These are phyloP conservation scores for Cnidoscolus chayamansa DNA, from an alignment of 441 rosid species.

Conservation along the genomic window DNA sequence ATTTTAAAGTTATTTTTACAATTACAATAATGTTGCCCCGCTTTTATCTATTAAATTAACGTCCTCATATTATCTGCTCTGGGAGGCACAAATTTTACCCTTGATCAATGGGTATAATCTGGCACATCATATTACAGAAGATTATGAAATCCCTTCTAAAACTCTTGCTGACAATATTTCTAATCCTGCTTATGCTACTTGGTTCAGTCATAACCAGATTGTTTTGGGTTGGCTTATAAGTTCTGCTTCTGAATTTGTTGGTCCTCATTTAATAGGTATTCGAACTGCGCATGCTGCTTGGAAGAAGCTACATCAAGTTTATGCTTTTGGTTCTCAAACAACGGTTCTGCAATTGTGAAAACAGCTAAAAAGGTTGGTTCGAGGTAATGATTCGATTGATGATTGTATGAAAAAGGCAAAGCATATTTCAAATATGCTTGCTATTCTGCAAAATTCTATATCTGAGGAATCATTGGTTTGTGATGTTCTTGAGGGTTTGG, in stretches of 20 bases:
- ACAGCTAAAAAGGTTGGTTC: neutral
- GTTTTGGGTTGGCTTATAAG: neutral
- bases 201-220: neutral
- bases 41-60: neutral
- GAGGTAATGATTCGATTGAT: neutral
- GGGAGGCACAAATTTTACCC: neutral
- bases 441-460: neutral
- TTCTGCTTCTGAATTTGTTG: neutral
- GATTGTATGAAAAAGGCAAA: neutral
- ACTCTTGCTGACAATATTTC: neutral
- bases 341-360: neutral
- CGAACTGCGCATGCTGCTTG: neutral
- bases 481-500: neutral
- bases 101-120: neutral
- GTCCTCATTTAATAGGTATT: neutral
- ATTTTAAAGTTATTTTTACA: too few relatives aligned
- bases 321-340: neutral
- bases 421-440: neutral
- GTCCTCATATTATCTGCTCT: neutral
- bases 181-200: neutral
- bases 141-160: neutral
- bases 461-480: neutral
- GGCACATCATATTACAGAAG: neutral
- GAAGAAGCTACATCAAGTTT: neutral
- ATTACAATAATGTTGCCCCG: neutral